Percentiles rank a stretch among this genome's conserved stretches.
Conservation (phyloP, 495 filamentous ascomycete species). For the Arthonia radiata region DNA sequence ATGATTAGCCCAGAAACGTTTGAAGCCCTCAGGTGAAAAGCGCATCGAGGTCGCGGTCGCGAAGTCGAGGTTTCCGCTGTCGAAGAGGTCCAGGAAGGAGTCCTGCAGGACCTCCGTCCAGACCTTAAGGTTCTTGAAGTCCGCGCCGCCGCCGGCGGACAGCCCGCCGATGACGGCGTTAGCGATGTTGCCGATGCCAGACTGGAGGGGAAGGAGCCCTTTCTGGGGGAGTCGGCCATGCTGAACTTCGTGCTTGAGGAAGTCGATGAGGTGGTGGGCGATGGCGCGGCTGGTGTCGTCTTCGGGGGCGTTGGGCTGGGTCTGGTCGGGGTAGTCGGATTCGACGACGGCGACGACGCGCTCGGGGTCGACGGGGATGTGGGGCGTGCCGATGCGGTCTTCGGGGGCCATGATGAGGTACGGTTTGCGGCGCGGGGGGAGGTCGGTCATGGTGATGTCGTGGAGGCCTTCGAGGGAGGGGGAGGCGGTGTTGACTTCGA, state of each 20-base stretch:
- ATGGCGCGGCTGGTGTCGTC: conserved; percentile 50
- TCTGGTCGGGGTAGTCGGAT: conserved; percentile 64
- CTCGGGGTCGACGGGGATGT: conserved; percentile 76
- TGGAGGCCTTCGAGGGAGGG: conserved; percentile 76
- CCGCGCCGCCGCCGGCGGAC: conserved; percentile 32
- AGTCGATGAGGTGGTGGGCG: conserved; percentile 63
- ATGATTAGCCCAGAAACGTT: conserved; percentile 78
- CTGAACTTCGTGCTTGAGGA: conserved; percentile 57
- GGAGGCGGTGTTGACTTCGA: conserved; percentile 74
- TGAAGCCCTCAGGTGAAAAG: conserved; percentile 77
- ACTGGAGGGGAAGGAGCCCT: conserved; percentile 66
- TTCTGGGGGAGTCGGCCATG: conserved; percentile 53
- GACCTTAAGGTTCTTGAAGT: conserved; percentile 70
- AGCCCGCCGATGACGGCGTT: conserved; percentile 80
- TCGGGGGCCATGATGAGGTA: conserved; percentile 58
- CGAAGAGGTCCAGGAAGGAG: conserved; percentile 83
- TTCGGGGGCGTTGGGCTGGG: conserved; percentile 47
- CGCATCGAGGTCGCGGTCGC: conserved; percentile 79
- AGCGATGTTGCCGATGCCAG: conserved; percentile 83
- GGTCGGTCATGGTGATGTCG: conserved; percentile 70
- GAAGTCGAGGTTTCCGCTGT: conserved; percentile 72
- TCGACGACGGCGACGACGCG: conserved; percentile 72
- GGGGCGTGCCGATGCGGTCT: conserved; percentile 61
- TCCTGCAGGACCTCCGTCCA: conserved; percentile 93
- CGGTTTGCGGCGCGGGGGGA: conserved; percentile 59